Conservation (phyloP, 352 stramenopile species). For the Globisporangium echinulatum region DNA sequence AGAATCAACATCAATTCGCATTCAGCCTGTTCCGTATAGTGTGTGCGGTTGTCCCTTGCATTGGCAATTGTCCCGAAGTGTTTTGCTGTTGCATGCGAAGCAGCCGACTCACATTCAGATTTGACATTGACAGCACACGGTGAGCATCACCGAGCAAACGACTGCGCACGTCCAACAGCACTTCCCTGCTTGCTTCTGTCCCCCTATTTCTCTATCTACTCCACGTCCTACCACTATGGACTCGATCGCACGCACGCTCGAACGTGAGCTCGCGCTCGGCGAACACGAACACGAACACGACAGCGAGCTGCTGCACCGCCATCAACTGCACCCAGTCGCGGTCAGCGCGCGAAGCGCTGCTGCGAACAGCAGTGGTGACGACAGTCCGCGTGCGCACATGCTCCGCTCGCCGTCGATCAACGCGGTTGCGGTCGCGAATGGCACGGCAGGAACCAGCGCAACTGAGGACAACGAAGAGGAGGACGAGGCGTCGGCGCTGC, state of each 20-base stretch:
- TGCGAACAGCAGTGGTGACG: not conserved
- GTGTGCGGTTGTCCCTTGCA: no score
- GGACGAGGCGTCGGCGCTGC: slow-evolving; percentile 24
- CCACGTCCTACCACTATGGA: not conserved
- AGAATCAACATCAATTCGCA: no score
- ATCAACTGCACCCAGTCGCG: slow-evolving; percentile 11
- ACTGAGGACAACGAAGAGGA: slow-evolving; percentile 25
- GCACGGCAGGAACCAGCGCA: slow-evolving; percentile 4
- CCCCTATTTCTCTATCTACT: no score
- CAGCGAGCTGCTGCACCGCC: slow-evolving; percentile 8
- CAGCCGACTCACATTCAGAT: no score
- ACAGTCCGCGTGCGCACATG: slow-evolving; percentile 7
- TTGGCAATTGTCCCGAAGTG: no score
- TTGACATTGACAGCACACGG: no score
- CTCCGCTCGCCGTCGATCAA: slow-evolving; percentile 12
- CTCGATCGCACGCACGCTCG: slow-evolving; percentile 2
- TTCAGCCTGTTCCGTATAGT: no score
- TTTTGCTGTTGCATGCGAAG: no score
- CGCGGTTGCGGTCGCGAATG: slow-evolving; percentile 6
- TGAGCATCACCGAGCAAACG: no score
- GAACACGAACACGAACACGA: not conserved
- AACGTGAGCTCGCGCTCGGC: slow-evolving; percentile 7
- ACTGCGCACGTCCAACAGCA: no score
- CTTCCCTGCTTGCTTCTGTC: no score
- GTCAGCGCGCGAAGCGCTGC: not conserved